Evolutionary conservation across 192 early-diverging fungal species (phyloP).

Genomic region (Geranomyces variabilis): DNA sequence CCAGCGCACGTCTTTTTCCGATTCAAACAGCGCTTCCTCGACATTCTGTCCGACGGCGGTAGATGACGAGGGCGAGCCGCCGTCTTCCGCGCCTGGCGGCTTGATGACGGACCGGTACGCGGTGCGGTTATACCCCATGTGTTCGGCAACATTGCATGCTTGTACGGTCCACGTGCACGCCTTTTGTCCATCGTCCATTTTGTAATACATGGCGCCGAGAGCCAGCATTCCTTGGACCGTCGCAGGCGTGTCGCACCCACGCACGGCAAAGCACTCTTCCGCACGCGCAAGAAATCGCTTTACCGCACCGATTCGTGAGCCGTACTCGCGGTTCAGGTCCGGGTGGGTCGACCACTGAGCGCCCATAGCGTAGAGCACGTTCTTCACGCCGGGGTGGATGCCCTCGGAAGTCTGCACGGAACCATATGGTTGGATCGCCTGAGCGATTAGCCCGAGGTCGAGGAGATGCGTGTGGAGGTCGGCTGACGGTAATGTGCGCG

Average conservation of each 20-base stretch:
- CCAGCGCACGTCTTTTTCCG: conserved; percentile 18
- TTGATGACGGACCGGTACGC: neutral
- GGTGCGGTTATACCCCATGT: conserved; percentile 15
- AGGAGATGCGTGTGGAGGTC: conserved; percentile 10
- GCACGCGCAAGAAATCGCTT: neutral
- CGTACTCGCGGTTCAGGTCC: conserved; percentile 22
- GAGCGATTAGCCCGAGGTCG: neutral
- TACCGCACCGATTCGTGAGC: conserved; percentile 2
- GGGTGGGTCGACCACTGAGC: conserved; percentile 24
- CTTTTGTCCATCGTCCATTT: conserved; percentile 15
- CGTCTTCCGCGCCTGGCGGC: neutral
- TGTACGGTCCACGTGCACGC: conserved; percentile 26
- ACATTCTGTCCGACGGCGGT: neutral
- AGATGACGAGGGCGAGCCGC: neutral
- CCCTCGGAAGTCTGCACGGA: neutral
- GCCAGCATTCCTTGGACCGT: conserved; percentile 24
- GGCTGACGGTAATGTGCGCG: neutral
- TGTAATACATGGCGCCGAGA: conserved; percentile 17
- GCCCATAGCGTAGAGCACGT: conserved; percentile 19
- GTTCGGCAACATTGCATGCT: conserved; percentile 15
- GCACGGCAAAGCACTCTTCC: neutral
- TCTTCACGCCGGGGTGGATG: conserved; percentile 12
- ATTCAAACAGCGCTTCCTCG: neutral
- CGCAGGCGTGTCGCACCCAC: neutral
- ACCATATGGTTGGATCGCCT: neutral